These are phyloP conservation scores for Phytopythium ostracodes DNA, from an alignment of 352 stramenopile genomes.

Conservation along the genomic window DNA sequence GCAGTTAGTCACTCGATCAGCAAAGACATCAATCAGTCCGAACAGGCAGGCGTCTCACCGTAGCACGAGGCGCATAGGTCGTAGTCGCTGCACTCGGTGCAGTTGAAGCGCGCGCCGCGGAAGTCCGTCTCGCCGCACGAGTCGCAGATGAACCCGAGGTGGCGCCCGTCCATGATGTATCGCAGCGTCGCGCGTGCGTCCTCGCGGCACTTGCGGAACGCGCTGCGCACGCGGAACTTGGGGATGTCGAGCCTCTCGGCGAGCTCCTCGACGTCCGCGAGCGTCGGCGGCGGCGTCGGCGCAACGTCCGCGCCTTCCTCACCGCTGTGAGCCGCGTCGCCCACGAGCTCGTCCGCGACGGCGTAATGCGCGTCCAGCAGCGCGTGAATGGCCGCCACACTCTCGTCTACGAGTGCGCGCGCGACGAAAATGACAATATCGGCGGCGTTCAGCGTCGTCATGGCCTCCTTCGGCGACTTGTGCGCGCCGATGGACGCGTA, in stretches of 20 bases:
- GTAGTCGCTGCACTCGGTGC: constrained; percentile 72
- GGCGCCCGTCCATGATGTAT: constrained; percentile 81
- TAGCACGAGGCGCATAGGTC: constrained; percentile 62
- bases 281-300: constrained; percentile 25
- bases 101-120: constrained; percentile 69
- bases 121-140: constrained; percentile 81
- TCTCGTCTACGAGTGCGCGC: constrained; percentile 17
- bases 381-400: constrained; percentile 14
- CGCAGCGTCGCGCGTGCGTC: constrained; percentile 53
- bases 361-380: constrained; percentile 42
- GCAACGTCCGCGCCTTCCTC: background rate
- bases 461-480: constrained; percentile 12
- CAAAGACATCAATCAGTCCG: background rate
- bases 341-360: constrained; percentile 29
- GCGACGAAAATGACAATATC: constrained; percentile 68
- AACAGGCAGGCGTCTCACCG: constrained; percentile 21
- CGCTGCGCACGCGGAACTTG: constrained; percentile 76
- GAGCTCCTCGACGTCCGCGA: constrained; percentile 59
- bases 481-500: constrained; percentile 7
- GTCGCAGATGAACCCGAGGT: constrained; percentile 82
- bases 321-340: background rate
- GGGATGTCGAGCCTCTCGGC: constrained; percentile 70
- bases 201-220: constrained; percentile 75
- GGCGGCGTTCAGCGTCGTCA: constrained; percentile 27
- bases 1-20: background rate